Conservation (phyloP, 2,329 filamentous ascomycete genomes). For the Aspergillus sp. region DNA sequence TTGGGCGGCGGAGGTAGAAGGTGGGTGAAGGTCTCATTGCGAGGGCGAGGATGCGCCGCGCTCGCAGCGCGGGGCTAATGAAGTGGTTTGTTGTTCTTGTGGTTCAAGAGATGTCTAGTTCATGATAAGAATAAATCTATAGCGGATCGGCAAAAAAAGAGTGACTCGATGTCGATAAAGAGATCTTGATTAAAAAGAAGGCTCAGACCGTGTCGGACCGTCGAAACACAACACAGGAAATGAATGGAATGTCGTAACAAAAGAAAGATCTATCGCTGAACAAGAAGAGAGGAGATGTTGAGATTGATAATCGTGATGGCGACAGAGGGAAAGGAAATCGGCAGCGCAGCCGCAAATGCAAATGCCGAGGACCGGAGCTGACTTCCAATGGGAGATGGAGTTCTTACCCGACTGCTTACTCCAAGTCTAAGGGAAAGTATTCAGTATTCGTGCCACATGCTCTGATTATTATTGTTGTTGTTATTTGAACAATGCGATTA, state of each 20-base stretch:
- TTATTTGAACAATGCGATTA: neutral
- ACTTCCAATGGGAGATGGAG: conserved; percentile 4
- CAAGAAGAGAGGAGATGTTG: neutral
- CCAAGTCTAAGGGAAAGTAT: neutral
- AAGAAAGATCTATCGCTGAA: neutral
- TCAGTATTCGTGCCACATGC: no score
- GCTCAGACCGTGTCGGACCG: neutral
- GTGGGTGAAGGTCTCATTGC: conserved; percentile 14
- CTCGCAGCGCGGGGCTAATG: neutral
- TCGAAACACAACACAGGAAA: neutral
- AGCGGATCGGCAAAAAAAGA: neutral
- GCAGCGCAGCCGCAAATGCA: neutral
- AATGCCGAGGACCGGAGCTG: conserved; percentile 11
- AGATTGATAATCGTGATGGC: conserved; percentile 8
- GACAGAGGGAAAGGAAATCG: conserved; percentile 1
- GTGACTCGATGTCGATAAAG: neutral
- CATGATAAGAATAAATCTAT: neutral
- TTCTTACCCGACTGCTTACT: neutral
- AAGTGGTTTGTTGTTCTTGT: neutral
- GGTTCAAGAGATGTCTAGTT: neutral
- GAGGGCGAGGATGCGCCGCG: neutral
- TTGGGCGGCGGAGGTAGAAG: conserved; percentile 14
- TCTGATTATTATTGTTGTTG: neutral
- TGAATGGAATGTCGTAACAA: neutral
- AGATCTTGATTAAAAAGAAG: neutral